A percentile compares a stretch with the other conserved stretches of the same genome.
These are phyloP conservation scores for Trypanosoma avium DNA, from an alignment of 208 protist species.

Conservation along the genomic window DNA sequence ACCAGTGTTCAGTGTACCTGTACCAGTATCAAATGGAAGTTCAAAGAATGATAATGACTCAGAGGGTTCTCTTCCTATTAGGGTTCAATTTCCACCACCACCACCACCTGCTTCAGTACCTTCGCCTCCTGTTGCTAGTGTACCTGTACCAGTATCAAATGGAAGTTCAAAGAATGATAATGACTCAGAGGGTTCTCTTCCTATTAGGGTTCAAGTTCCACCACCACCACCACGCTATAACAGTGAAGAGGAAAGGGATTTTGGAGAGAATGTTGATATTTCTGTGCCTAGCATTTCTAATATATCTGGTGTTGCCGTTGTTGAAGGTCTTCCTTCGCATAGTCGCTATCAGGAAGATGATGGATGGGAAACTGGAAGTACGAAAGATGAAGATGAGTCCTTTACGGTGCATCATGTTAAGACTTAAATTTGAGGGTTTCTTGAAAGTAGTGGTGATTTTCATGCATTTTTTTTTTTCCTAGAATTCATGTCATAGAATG, in stretches of 20 bases:
- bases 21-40: too few species aligned
- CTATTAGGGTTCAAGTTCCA: conserved; percentile 5
- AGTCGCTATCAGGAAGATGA: conserved; percentile 21
- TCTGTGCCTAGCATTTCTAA: not conserved
- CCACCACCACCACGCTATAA: not conserved
- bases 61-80: not conserved
- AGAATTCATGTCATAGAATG: too few species aligned
- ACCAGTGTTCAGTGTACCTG: not conserved
- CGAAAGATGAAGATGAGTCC: conserved; percentile 21
- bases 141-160: too few species aligned
- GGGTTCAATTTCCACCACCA: conserved; percentile 1
- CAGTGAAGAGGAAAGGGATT: not conserved
- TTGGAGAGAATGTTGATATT: not conserved
- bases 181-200: not conserved
- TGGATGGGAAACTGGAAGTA: not conserved
- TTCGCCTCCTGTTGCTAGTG: not conserved
- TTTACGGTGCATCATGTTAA: conserved; percentile 30
- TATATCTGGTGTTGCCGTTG: not conserved
- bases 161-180: not conserved
- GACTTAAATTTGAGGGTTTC: not conserved
- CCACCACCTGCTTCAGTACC: not conserved
- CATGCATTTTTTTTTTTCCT: too few species aligned
- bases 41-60: not conserved
- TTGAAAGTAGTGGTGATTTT: too few species aligned
- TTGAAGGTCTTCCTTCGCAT: not conserved